phyloP scores from a whole-genome alignment of 2,329 filamentous ascomycete species.

The Cladosporium velox region DNA sequence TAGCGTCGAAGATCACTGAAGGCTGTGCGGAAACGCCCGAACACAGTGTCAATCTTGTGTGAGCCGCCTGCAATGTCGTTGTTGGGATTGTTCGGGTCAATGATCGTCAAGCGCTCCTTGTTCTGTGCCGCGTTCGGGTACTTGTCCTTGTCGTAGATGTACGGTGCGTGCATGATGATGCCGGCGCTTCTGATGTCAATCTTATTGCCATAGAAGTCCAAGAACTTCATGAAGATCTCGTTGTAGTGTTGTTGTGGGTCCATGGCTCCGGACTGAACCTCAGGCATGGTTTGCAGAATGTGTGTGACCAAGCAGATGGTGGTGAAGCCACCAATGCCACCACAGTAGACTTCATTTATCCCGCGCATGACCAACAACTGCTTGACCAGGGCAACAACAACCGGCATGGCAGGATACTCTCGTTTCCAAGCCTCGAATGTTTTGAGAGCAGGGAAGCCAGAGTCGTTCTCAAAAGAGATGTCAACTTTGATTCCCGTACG shows the following conservation, averaged over 20 bases:
- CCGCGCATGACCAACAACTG: constrained; percentile 88
- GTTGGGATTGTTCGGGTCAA: constrained; percentile 80
- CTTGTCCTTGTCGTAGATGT: constrained; percentile 74
- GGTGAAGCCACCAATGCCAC: constrained; percentile 90
- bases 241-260: constrained; percentile 68
- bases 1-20: constrained; percentile 50
- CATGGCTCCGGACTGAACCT: constrained; percentile 63
- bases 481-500: constrained; percentile 81
- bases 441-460: constrained; percentile 74
- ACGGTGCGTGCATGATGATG: constrained; percentile 74
- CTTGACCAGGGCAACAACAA: constrained; percentile 85
- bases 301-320: constrained; percentile 92
- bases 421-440: constrained; percentile 81
- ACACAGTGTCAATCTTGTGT: constrained; percentile 66
- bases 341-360: constrained; percentile 86
- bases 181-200: constrained; percentile 72
- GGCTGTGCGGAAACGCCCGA: constrained; percentile 62
- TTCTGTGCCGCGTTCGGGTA: constrained; percentile 35
- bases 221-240: constrained; percentile 80
- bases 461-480: constrained; percentile 90
- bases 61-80: constrained; percentile 94
- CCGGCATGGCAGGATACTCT: constrained; percentile 80
- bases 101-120: constrained; percentile 74
- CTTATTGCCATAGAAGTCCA: constrained; percentile 82
- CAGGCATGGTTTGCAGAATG: constrained; percentile 74